A percentile compares a stretch with the other conserved stretches of the same genome.
These are phyloP conservation scores for Aschersonia sp. DNA, from an alignment of 2,329 filamentous ascomycete genomes.

Conservation along the genomic window DNA sequence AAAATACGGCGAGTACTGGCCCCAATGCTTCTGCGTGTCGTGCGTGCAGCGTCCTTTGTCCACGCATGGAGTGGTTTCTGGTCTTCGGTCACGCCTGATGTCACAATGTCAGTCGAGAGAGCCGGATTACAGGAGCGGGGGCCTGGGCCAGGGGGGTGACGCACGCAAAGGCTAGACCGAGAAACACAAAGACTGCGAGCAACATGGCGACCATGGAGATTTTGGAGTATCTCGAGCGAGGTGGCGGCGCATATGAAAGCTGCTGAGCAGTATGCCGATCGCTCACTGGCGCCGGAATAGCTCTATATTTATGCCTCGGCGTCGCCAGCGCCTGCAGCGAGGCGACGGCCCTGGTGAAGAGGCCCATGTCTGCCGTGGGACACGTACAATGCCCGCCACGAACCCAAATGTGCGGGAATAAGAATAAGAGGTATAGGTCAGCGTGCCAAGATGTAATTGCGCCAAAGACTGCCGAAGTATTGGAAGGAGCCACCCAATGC, in stretches of 20 bases:
- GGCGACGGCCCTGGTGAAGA: constrained; percentile 1
- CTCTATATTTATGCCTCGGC: constrained; percentile 14
- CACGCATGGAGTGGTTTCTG: neutral
- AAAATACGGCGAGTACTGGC: constrained; percentile 80
- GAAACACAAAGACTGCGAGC: constrained; percentile 5
- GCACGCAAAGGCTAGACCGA: constrained; percentile 8
- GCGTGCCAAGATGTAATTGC: neutral
- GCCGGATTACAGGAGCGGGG: neutral
- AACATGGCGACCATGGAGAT: constrained; percentile 6
- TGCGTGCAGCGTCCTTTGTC: constrained; percentile 32
- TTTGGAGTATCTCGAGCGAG: constrained; percentile 5
- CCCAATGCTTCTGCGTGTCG: constrained; percentile 56
- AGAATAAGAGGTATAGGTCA: neutral
- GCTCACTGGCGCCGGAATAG: constrained; percentile 9
- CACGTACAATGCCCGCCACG: neutral
- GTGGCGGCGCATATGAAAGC: neutral
- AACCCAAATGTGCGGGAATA: neutral
- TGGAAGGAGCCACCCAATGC: neutral
- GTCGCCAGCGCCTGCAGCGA: constrained; percentile 8
- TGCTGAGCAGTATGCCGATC: constrained; percentile 1
- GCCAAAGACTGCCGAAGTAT: neutral
- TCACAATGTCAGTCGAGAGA: neutral
- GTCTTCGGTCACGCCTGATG: constrained; percentile 4
- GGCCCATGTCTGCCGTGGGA: constrained; percentile 2
- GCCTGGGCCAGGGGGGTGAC: neutral